Conservation (phyloP, 306 rosid genomes). For the Prunus armeniaca region DNA sequence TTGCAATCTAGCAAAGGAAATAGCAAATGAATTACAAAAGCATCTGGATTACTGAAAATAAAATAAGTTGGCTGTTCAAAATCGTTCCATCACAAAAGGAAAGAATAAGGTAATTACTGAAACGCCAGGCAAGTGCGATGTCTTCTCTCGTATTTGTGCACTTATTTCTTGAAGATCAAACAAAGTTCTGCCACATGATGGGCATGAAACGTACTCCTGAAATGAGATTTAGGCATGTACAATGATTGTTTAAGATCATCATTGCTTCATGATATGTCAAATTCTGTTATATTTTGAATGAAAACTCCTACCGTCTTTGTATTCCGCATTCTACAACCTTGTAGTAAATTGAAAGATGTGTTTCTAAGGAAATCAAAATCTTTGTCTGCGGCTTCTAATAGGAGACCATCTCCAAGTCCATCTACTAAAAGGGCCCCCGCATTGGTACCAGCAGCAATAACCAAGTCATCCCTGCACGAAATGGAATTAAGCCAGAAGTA, state of each 20-base stretch:
- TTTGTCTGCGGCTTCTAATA: constrained; percentile 76
- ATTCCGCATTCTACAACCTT: constrained; percentile 98
- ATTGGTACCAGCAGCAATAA: constrained; percentile 84
- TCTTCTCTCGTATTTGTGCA: constrained; percentile 89
- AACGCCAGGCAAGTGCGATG: constrained; percentile 93
- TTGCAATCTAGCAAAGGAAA: constrained; percentile 68
- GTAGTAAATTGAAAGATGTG: constrained; percentile 94
- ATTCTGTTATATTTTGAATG: background rate
- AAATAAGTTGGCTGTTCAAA: background rate
- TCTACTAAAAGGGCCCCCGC: constrained; percentile 95
- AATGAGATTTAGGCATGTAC: constrained; percentile 23
- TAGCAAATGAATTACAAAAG: background rate
- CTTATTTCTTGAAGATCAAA: constrained; percentile 97
- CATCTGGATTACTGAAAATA: background rate
- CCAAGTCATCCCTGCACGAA: constrained; percentile 79
- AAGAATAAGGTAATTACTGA: constrained; percentile 49
- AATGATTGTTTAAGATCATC: background rate
- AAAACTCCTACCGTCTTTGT: constrained; percentile 77
- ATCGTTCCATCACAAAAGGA: constrained; percentile 3
- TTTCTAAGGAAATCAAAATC: constrained; percentile 85
- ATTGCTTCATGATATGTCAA: background rate
- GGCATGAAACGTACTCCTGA: constrained; percentile 98
- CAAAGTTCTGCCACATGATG: constrained; percentile 98
- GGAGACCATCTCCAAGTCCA: constrained; percentile 95
- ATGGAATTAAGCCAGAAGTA: constrained; percentile 12